Conservation (phyloP, 208 protist species). For the Wallacemonas collosoma region DNA sequence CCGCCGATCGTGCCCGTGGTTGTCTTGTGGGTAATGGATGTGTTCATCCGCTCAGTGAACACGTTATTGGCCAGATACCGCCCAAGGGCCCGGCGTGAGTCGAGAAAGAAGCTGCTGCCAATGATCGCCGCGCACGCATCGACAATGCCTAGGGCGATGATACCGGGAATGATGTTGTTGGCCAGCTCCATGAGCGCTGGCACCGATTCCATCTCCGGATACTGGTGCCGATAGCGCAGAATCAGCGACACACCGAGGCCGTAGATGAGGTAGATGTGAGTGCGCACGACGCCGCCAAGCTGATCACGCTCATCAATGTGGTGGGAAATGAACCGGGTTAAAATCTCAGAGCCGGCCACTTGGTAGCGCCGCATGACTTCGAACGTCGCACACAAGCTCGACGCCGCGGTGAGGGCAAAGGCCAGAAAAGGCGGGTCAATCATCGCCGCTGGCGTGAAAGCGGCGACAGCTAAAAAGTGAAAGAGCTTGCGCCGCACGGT, state of each 20-base stretch:
- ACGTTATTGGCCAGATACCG: constrained; percentile 75
- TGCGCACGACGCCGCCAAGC: constrained; percentile 69
- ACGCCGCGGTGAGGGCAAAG: constrained; percentile 70
- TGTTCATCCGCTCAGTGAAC: constrained; percentile 80
- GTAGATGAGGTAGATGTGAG: constrained; percentile 89
- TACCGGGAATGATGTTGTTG: constrained; percentile 81
- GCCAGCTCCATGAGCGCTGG: constrained; percentile 70
- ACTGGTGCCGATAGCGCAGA: constrained; percentile 64
- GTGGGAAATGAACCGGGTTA: constrained; percentile 55
- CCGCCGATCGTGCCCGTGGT: constrained; percentile 82
- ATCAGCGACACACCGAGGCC: constrained; percentile 74
- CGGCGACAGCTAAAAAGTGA: constrained; percentile 82
- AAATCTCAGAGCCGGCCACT: constrained; percentile 52
- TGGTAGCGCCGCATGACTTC: constrained; percentile 72
- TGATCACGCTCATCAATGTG: constrained; percentile 84
- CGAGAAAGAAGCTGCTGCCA: constrained; percentile 74
- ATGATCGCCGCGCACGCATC: constrained; percentile 85
- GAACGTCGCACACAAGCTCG: constrained; percentile 48
- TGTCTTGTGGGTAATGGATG: constrained; percentile 89
- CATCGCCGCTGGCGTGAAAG: constrained; percentile 79
- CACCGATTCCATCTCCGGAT: constrained; percentile 20
- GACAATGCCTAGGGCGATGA: constrained; percentile 82
- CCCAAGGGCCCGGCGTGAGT: constrained; percentile 62
- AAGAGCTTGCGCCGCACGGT: constrained; percentile 87
- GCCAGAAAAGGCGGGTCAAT: constrained; percentile 84